phyloP scores from a whole-genome alignment of 352 stramenopile genomes.

The Phytophthora rubi region DNA sequence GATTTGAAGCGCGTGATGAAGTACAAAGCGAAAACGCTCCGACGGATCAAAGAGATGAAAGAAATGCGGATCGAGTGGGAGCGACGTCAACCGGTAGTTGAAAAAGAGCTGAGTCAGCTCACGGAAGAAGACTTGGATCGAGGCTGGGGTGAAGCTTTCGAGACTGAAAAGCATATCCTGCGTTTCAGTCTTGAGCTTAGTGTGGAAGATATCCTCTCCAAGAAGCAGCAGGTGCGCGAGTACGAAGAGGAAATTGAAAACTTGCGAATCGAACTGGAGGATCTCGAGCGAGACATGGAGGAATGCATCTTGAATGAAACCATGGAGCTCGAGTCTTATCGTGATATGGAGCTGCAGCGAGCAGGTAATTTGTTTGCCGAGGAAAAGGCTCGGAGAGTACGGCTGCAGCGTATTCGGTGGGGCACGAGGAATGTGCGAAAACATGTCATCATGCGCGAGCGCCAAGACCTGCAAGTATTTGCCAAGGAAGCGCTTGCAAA shows the following conservation, averaged over 20 bases:
- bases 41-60: constrained; percentile 79
- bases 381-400: constrained; percentile 46
- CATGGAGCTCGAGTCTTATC: constrained; percentile 64
- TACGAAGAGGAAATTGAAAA: constrained; percentile 80
- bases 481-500: constrained; percentile 48
- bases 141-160: constrained; percentile 81
- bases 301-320: constrained; percentile 72
- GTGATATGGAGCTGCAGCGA: constrained; percentile 60
- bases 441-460: constrained; percentile 54
- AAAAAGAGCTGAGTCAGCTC: constrained; percentile 69
- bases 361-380: constrained; percentile 49
- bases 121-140: constrained; percentile 76
- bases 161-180: constrained; percentile 78
- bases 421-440: constrained; percentile 61
- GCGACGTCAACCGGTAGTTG: constrained; percentile 68
- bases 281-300: constrained; percentile 81
- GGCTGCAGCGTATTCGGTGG: constrained; percentile 71
- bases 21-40: constrained; percentile 76
- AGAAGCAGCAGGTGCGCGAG: constrained; percentile 64
- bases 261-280: constrained; percentile 74
- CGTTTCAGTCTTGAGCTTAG: constrained; percentile 76
- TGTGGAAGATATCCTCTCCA: constrained; percentile 74
- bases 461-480: constrained; percentile 44
- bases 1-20: constrained; percentile 78
- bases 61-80: constrained; percentile 85